Percentiles rank a stretch among this genome's conserved stretches.
Evolutionary conservation across 345 rosid species (phyloP).

Genomic region (Pseudoturritis turrita): DNA sequence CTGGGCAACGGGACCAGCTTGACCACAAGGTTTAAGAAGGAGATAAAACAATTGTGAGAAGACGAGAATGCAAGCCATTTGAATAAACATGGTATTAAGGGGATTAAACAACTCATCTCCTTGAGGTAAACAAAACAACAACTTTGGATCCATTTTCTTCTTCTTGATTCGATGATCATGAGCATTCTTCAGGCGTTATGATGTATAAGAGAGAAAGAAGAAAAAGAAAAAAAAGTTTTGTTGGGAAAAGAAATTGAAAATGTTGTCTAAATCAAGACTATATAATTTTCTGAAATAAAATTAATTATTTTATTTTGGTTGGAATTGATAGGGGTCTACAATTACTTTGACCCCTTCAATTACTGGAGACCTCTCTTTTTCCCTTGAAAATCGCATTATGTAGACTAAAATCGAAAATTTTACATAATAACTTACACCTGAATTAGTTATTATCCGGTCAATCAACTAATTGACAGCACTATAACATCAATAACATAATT

Average conservation of each 20-base stretch:
- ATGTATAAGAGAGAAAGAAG: neutral
- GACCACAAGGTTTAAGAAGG: constrained; percentile 65
- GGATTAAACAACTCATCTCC: constrained; percentile 57
- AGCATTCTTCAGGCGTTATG: constrained; percentile 25
- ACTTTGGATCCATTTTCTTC: constrained; percentile 32
- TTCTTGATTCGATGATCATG: constrained; percentile 29
- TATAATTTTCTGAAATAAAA: neutral
- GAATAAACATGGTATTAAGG: constrained; percentile 49
- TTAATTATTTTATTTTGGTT: constrained; percentile 2
- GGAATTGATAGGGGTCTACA: constrained; percentile 7
- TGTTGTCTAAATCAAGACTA: constrained; percentile 11
- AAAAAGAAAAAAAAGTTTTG: neutral
- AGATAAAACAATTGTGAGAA: constrained; percentile 77
- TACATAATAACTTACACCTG: neutral
- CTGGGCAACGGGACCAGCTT: constrained; percentile 83
- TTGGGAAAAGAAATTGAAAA: neutral
- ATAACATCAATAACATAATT: neutral
- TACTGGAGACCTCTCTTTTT: constrained; percentile 26
- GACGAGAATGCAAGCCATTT: constrained; percentile 77
- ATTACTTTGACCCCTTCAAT: constrained; percentile 18
- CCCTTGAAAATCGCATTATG: constrained; percentile 4
- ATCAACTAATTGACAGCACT: neutral
- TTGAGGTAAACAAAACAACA: constrained; percentile 32
- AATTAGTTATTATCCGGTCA: neutral
- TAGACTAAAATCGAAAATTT: neutral